Evolutionary conservation across 352 stramenopile genomes (phyloP).

Genomic region (Pythium periplocum): DNA sequence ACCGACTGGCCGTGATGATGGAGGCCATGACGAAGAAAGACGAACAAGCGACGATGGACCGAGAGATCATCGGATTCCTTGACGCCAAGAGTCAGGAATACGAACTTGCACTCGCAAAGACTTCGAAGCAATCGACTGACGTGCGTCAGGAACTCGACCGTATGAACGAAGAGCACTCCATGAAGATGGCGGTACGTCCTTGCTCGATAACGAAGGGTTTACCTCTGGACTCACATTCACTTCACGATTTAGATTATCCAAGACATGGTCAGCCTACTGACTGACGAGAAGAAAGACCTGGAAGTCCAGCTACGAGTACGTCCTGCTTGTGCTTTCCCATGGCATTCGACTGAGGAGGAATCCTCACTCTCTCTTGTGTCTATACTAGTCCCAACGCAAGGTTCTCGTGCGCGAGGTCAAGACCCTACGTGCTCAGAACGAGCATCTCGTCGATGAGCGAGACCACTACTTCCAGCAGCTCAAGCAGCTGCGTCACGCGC

Average conservation of each 20-base stretch:
- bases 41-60: constrained; percentile 59
- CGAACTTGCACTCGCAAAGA: constrained; percentile 49
- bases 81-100: constrained; percentile 77
- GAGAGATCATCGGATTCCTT: constrained; percentile 81
- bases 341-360: too few species aligned
- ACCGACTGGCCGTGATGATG: constrained; percentile 49
- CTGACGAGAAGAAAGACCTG: constrained; percentile 72
- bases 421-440: constrained; percentile 57
- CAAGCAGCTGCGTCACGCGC: constrained; percentile 65
- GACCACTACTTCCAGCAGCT: constrained; percentile 71
- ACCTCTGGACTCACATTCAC: too few species aligned
- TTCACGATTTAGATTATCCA: constrained; percentile 49
- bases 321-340: background rate
- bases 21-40: constrained; percentile 53
- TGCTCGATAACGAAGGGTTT: background rate
- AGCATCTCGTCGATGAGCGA: constrained; percentile 56
- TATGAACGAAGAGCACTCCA: constrained; percentile 44
- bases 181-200: constrained; percentile 47
- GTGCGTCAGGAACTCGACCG: constrained; percentile 36
- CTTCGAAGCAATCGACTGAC: constrained; percentile 48
- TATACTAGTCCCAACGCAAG: constrained; percentile 55
- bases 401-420: constrained; percentile 81
- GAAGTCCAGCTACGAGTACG: constrained; percentile 56
- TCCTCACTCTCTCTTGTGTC: too few species aligned
- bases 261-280: constrained; percentile 73